Evolutionary conservation across 1,284 basidiomycete genomes (phyloP).

Genomic region (Kalmanozyma brasiliensis): DNA sequence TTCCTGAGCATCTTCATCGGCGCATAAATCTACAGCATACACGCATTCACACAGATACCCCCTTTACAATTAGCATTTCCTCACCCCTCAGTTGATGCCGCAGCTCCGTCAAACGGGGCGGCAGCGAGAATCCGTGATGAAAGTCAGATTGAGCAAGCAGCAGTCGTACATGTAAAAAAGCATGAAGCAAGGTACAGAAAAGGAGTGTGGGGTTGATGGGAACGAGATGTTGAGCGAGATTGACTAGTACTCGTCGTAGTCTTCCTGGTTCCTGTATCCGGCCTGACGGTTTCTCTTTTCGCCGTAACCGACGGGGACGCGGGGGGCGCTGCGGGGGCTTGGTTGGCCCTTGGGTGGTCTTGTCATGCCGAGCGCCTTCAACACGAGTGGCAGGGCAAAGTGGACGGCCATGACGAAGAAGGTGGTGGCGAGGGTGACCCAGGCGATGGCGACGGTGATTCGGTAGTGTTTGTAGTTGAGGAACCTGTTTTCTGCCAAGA

Average conservation of each 20-base stretch:
- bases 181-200: conserved; percentile 6
- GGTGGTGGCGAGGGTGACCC: conserved; percentile 49
- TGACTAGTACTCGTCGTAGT: conserved; percentile 16
- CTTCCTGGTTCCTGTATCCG: conserved; percentile 26
- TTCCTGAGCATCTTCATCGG: conserved; percentile 9
- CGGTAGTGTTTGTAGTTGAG: conserved; percentile 52
- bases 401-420: conserved; percentile 63
- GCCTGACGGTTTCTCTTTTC: conserved; percentile 16
- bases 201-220: too few relatives aligned
- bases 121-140: too few relatives aligned
- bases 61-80: not conserved
- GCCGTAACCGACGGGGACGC: conserved; percentile 22
- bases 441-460: conserved; percentile 48
- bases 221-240: too few relatives aligned
- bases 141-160: too few relatives aligned
- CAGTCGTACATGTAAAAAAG: too few relatives aligned
- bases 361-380: conserved; percentile 51
- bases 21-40: not conserved
- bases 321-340: too few relatives aligned
- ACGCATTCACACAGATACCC: conserved; percentile 7
- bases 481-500: conserved; percentile 35
- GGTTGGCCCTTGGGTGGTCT: conserved; percentile 43
- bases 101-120: too few relatives aligned
- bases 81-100: too few relatives aligned
- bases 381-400: conserved; percentile 51